Evolutionary conservation across 2,329 filamentous ascomycete genomes (phyloP).

Genomic region (Simplicillium aogashimaense): DNA sequence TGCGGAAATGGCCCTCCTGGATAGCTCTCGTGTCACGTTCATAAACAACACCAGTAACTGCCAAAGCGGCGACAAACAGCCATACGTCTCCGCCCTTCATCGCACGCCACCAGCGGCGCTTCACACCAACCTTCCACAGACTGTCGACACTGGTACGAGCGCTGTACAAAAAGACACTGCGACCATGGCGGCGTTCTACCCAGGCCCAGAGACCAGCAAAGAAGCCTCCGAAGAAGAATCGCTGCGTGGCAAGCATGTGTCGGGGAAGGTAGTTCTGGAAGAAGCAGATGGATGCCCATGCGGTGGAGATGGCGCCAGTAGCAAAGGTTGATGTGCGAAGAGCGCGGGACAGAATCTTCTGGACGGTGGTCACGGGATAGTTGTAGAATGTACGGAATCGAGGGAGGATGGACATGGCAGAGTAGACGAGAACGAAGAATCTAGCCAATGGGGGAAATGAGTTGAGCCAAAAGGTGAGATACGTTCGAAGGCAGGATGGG

Average conservation of each 20-base stretch:
- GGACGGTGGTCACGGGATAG: slow-evolving; percentile 57
- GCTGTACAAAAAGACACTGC: slow-evolving; percentile 68
- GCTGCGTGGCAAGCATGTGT: slow-evolving; percentile 64
- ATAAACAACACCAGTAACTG: slow-evolving; percentile 67
- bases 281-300: slow-evolving; percentile 84
- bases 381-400: slow-evolving; percentile 59
- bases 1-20: slow-evolving; percentile 56
- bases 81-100: slow-evolving; percentile 75
- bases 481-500: slow-evolving; percentile 80
- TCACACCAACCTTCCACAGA: slow-evolving; percentile 88
- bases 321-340: slow-evolving; percentile 65
- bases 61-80: slow-evolving; percentile 71
- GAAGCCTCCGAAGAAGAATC: slow-evolving; percentile 85
- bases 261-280: slow-evolving; percentile 74
- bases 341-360: slow-evolving; percentile 55
- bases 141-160: slow-evolving; percentile 71
- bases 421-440: slow-evolving; percentile 67
- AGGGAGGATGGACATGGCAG: slow-evolving; percentile 56
- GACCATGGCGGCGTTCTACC: slow-evolving; percentile 54
- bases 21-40: slow-evolving; percentile 62
- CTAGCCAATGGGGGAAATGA: slow-evolving; percentile 72
- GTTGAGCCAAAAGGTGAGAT: slow-evolving; percentile 76
- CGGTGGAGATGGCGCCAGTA: slow-evolving; percentile 73
- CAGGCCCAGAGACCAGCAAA: slow-evolving; percentile 79
- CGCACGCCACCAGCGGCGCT: slow-evolving; percentile 79